These are phyloP conservation scores for Plenodomus biglobosus DNA, from an alignment of 2,329 filamentous ascomycete species.

Conservation along the genomic window DNA sequence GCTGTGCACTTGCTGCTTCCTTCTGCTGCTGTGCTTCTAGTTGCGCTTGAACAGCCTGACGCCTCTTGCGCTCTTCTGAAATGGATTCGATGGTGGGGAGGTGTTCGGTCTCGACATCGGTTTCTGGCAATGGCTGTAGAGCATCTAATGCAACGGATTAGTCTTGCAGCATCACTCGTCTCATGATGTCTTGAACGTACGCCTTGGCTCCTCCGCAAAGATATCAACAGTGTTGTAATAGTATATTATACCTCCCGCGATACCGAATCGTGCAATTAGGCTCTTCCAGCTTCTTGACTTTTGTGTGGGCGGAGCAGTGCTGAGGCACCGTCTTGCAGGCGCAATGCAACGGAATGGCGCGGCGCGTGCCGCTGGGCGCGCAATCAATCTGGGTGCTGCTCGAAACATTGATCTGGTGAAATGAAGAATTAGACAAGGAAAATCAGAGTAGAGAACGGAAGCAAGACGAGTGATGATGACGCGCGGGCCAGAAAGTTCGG, in stretches of 20 bases:
- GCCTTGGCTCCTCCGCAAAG: slow-evolving; percentile 78
- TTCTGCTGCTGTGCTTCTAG: slow-evolving; percentile 31
- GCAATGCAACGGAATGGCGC: slow-evolving; percentile 43
- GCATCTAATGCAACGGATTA: slow-evolving; percentile 16
- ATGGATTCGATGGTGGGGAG: slow-evolving; percentile 51
- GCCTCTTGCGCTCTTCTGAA: slow-evolving; percentile 45
- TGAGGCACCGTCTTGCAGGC: slow-evolving; percentile 55
- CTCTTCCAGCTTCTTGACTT: slow-evolving; percentile 83
- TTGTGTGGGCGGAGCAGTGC: slow-evolving; percentile 60
- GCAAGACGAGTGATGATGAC: slow-evolving; percentile 13
- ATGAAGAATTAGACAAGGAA: background rate
- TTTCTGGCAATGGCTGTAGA: slow-evolving; percentile 42
- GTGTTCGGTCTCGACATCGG: slow-evolving; percentile 45
- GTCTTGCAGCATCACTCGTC: slow-evolving; percentile 1
- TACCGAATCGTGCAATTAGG: slow-evolving; percentile 69
- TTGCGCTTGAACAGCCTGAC: slow-evolving; percentile 34
- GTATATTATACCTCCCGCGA: slow-evolving; percentile 78
- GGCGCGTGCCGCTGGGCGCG: slow-evolving; percentile 37
- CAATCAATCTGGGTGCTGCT: slow-evolving; percentile 50
- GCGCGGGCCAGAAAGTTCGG: slow-evolving; percentile 14
- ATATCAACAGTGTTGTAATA: slow-evolving; percentile 90
- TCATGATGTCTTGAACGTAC: slow-evolving; percentile 54
- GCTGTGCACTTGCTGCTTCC: slow-evolving; percentile 15
- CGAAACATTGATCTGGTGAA: slow-evolving; percentile 53
- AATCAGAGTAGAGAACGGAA: slow-evolving; percentile 6